Conservation (phyloP, 352 stramenopile species). For the Halophytophthora batemanensis region DNA sequence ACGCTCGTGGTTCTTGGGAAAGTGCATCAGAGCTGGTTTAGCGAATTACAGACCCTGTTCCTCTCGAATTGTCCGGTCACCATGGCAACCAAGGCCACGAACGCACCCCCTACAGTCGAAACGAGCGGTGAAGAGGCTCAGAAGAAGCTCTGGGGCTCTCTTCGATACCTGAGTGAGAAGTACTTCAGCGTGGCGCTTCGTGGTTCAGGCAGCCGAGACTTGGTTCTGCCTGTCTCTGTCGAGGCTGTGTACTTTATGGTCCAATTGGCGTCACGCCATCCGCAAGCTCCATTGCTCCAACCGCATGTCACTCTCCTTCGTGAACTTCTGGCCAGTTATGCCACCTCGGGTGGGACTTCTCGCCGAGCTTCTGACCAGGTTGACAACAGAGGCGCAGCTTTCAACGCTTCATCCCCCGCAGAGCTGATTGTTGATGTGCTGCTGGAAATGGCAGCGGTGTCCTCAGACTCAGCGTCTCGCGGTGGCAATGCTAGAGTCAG, state of each 20-base stretch:
- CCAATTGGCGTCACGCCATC: slow-evolving; percentile 21
- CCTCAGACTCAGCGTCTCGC: slow-evolving; percentile 1
- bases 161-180: slow-evolving; percentile 51
- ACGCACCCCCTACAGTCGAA: no score
- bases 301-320: slow-evolving; percentile 15
- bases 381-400: not conserved
- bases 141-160: slow-evolving; percentile 27
- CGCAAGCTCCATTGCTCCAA: slow-evolving; percentile 19
- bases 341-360: slow-evolving; percentile 16
- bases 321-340: slow-evolving; percentile 21
- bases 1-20: slow-evolving; percentile 52
- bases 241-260: slow-evolving; percentile 47
- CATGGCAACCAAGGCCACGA: not conserved
- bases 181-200: slow-evolving; percentile 61
- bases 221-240: slow-evolving; percentile 14
- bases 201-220: slow-evolving; percentile 20
- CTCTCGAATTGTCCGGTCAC: slow-evolving; percentile 24
- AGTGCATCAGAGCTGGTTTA: slow-evolving; percentile 62
- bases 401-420: slow-evolving; percentile 1
- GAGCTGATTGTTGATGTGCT: slow-evolving; percentile 17
- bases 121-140: slow-evolving; percentile 11
- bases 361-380: slow-evolving; percentile 17
- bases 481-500: not conserved
- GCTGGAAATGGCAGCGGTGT: slow-evolving; percentile 18
- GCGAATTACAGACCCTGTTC: slow-evolving; percentile 44